Evolutionary conservation across 2,329 filamentous ascomycete genomes (phyloP), one percentile per base, ranked within the genome.

Genomic region (Lecanoromycetidae sp.): DNA sequence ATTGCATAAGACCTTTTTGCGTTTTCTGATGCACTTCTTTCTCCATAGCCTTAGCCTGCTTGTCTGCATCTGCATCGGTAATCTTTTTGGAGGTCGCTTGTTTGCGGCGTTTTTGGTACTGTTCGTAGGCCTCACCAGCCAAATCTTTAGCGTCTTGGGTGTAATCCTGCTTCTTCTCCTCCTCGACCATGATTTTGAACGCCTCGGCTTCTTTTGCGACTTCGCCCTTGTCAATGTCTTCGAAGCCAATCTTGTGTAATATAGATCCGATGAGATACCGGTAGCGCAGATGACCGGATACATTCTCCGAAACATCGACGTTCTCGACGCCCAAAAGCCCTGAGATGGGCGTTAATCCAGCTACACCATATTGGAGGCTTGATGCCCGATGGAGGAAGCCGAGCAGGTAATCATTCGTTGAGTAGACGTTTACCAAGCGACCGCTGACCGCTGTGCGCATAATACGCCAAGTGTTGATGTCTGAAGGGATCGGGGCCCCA

Each of bases 371-470:
- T 54, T 91, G 82, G 23, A 94, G 75, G 49, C 81, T 87, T 33
- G 84, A 87, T 2, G 86, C 82, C 36, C 88, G 79, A 62, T 95
- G 94, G 15, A 94, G 69, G 60, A 94, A 90, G 1, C 79, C 87
- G 1, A 95, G 77, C 26, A 95, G 79, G 58, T 86, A 84, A 63
- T 95, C 88, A 51, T 91, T 88, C 44, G 82, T 79, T 1, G 85
- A 90, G 64, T 82, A 94, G 7, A 90, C 86, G 56, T 95, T 95
- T 56, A 94, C 82, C 6, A 94, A 72, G 48, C 83, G 76, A 2
- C 88, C 87, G 1, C 81, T 77, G 0, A 94, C 87, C 0, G 90
- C 85, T 36, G 76, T 78, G 25, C 86, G 77, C 55, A 94, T 77
- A 30, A 77, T 71, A 36, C 80, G 75, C 88, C 88, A 95, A 55